Evolutionary conservation across 768 basidiomycete species (phyloP).

Genomic region (Termitomyces sp.): DNA sequence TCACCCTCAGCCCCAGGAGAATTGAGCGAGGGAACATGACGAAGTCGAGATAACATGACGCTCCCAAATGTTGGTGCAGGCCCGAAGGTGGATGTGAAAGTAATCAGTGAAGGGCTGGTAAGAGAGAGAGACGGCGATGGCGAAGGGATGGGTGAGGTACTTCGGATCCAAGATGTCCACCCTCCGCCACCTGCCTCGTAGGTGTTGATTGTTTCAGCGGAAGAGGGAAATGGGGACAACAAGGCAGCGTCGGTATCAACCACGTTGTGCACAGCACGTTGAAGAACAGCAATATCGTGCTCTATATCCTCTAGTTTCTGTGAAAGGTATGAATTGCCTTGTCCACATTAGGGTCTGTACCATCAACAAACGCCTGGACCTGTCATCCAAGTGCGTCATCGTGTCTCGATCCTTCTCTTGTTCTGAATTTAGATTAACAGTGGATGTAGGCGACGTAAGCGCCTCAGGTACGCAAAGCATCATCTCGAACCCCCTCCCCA

Average conservation of each 20-base stretch:
- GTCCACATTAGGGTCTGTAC: slow-evolving; percentile 40
- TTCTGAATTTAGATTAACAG: not conserved
- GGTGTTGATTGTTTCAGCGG: not conserved
- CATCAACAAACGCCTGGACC: slow-evolving; percentile 51
- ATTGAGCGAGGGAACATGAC: slow-evolving; percentile 41
- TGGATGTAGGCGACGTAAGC: slow-evolving; percentile 8
- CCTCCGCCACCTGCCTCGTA: slow-evolving; percentile 26
- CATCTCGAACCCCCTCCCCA: slow-evolving; percentile 61
- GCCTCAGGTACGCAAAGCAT: slow-evolving; percentile 58
- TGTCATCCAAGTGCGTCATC: slow-evolving; percentile 31
- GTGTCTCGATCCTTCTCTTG: slow-evolving; percentile 10
- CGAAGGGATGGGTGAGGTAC: not conserved
- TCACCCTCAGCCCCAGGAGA: slow-evolving; percentile 13
- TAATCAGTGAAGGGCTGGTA: slow-evolving; percentile 23
- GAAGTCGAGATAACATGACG: slow-evolving; percentile 57
- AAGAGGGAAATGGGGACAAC: slow-evolving; percentile 1
- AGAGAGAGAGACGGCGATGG: not conserved
- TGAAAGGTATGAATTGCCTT: slow-evolving; percentile 43
- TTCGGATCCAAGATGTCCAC: slow-evolving; percentile 56
- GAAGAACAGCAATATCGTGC: slow-evolving; percentile 70
- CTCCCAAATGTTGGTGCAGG: slow-evolving; percentile 60
- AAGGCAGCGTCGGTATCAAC: slow-evolving; percentile 21
- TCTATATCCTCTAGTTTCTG: slow-evolving; percentile 67
- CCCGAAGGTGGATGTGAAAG: slow-evolving; percentile 18
- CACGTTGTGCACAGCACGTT: slow-evolving; percentile 44